Conservation (phyloP, 2,329 filamentous ascomycete species). For the Sporothrix brasiliensis region DNA sequence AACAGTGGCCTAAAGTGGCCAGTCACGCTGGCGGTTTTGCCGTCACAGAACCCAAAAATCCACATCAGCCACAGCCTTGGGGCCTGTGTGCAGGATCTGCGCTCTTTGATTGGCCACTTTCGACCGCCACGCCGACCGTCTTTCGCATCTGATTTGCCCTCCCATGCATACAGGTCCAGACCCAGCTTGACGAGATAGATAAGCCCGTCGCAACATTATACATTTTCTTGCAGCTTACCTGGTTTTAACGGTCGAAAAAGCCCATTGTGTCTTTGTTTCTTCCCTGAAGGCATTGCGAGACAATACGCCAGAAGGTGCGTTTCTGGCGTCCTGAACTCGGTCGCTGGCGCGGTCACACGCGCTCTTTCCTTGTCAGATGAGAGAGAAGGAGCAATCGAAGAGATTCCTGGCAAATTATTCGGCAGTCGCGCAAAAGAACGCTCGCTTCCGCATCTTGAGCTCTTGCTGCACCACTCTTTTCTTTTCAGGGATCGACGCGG, state of each 20-base stretch:
- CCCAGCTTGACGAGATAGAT: conserved; percentile 7
- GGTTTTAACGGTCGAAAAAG: not conserved
- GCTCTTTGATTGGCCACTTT: conserved; percentile 29
- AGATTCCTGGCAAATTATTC: not conserved
- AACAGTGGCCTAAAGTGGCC: not conserved
- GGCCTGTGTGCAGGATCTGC: conserved; percentile 25
- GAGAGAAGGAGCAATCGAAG: not conserved
- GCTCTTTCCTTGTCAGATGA: conserved; percentile 10
- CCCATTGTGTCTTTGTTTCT: not conserved
- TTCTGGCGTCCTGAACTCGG: not conserved
- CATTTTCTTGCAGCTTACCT: not conserved
- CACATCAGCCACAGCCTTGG: conserved; percentile 26
- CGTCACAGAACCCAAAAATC: not conserved
- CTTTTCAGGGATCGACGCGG: conserved; percentile 16
- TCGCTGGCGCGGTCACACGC: conserved; percentile 10
- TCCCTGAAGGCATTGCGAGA: not conserved
- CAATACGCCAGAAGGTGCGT: not conserved
- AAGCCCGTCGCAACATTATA: conserved; percentile 9
- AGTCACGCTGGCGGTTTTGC: conserved; percentile 9
- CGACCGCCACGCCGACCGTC: conserved; percentile 28
- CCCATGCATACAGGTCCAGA: not conserved
- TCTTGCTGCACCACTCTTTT: conserved; percentile 8
- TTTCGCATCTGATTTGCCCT: conserved; percentile 34
- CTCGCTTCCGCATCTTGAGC: not conserved
- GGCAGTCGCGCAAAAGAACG: conserved; percentile 12